Percentiles rank a stretch among this genome's conserved stretches.
These are phyloP conservation scores for Trichoderma guizhouense DNA, from an alignment of 2,329 filamentous ascomycete genomes.

Conservation along the genomic window DNA sequence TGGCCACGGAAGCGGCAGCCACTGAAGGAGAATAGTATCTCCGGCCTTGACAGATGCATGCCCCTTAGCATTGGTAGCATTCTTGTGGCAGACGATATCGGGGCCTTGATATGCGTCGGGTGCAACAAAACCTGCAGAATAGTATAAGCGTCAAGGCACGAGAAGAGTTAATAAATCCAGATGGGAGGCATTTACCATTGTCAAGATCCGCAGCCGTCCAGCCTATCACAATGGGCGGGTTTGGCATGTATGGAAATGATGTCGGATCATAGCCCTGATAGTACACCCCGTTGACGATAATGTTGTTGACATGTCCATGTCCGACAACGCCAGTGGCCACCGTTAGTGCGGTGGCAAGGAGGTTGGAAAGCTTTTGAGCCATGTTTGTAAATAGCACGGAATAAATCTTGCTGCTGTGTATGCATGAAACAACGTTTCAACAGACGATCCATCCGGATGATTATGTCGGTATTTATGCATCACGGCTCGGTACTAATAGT, in stretches of 20 bases:
- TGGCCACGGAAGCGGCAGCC: constrained; percentile 48
- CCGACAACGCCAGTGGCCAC: constrained; percentile 9
- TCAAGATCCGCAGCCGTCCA: constrained; percentile 42
- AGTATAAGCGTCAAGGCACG: neutral
- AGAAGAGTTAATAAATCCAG: neutral
- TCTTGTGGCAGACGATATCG: constrained; percentile 50
- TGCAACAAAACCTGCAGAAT: constrained; percentile 40
- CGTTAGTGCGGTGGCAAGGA: constrained; percentile 2
- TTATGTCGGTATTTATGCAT: constrained; percentile 14
- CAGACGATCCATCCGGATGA: neutral
- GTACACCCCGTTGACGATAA: constrained; percentile 43
- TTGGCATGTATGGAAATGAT: constrained; percentile 33
- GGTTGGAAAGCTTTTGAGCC: neutral
- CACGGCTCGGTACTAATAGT: neutral
- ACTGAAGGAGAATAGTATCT: constrained; percentile 44
- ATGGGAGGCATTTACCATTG: constrained; percentile 29
- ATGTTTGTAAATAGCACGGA: neutral
- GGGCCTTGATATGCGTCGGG: constrained; percentile 40
- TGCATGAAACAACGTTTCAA: neutral
- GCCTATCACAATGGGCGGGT: constrained; percentile 36
- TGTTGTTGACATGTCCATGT: constrained; percentile 41
- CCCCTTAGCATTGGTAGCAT: constrained; percentile 38
- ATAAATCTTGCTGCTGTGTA: neutral
- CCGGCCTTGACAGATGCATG: constrained; percentile 44
- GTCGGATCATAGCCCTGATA: constrained; percentile 41